These are phyloP conservation scores for Penicillium cosmopolitanum DNA, from an alignment of 495 filamentous ascomycete species.

Conservation along the genomic window DNA sequence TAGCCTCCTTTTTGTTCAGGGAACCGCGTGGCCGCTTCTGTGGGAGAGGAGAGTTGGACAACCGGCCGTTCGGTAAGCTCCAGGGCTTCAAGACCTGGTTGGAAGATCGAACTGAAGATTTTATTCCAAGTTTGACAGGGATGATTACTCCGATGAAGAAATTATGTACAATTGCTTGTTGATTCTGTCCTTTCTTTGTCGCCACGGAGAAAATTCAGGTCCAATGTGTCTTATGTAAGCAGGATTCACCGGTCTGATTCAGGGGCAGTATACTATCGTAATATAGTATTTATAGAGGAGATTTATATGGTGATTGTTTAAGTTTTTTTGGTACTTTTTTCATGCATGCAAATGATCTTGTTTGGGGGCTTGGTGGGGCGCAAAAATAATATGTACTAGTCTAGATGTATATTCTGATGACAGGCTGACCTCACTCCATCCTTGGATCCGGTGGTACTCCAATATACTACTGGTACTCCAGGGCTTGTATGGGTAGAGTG, in stretches of 20 bases:
- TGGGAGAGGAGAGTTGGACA: not conserved
- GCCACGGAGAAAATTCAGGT: slow-evolving; percentile 30
- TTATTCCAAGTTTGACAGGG: not conserved
- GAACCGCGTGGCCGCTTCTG: not conserved
- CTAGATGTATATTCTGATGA: too few species aligned
- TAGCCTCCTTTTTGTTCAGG: not conserved
- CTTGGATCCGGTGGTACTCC: too few species aligned
- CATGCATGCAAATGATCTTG: too few species aligned
- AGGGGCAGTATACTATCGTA: too few species aligned
- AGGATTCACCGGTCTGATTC: slow-evolving; percentile 1
- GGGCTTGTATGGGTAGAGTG: too few species aligned
- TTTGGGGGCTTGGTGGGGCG: too few species aligned
- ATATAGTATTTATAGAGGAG: not conserved
- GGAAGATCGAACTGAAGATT: not conserved
- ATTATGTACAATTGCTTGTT: slow-evolving; percentile 3
- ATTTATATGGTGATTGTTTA: not conserved
- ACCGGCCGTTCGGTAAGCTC: not conserved
- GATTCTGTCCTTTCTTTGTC: slow-evolving; percentile 13
- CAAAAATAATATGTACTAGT: too few species aligned
- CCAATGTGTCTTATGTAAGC: slow-evolving; percentile 31
- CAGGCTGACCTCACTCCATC: too few species aligned
- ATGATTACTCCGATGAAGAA: not conserved
- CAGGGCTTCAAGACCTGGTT: not conserved
- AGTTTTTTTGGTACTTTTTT: too few species aligned
- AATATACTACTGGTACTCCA: too few species aligned